These are phyloP conservation scores for Hortiboletus flavorubellus DNA, from an alignment of 768 basidiomycete species.

Conservation along the genomic window DNA sequence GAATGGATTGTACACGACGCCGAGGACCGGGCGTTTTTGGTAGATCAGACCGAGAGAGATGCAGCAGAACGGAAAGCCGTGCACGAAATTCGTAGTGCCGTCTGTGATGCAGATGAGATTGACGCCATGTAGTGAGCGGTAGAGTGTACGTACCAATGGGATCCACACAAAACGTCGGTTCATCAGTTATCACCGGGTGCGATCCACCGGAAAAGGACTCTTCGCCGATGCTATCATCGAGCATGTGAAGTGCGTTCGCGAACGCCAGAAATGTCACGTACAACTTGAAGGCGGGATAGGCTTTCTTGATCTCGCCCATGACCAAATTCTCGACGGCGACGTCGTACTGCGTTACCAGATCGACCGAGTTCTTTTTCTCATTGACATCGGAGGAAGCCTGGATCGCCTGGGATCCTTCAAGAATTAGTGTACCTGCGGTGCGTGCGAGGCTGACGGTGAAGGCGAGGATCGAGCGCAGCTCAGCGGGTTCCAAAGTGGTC, in stretches of 20 bases:
- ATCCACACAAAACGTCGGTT: slow-evolving; percentile 94
- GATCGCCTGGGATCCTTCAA: slow-evolving; percentile 75
- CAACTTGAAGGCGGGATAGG: slow-evolving; percentile 82
- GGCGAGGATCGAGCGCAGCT: slow-evolving; percentile 58
- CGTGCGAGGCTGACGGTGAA: slow-evolving; percentile 74
- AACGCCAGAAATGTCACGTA: slow-evolving; percentile 39
- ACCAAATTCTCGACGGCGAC: slow-evolving; percentile 87
- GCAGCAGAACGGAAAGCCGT: slow-evolving; percentile 83
- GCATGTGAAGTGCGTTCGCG: background rate
- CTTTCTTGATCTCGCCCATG: slow-evolving; percentile 55
- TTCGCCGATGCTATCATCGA: slow-evolving; percentile 74
- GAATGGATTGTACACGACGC: slow-evolving; percentile 94
- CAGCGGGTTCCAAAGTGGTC: slow-evolving; percentile 32
- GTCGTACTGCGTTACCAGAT: slow-evolving; percentile 94
- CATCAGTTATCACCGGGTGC: slow-evolving; percentile 69
- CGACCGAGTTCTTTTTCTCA: slow-evolving; percentile 93
- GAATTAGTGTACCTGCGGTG: slow-evolving; percentile 70
- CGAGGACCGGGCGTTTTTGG: slow-evolving; percentile 75
- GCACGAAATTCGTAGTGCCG: slow-evolving; percentile 86
- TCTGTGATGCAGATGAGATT: slow-evolving; percentile 39
- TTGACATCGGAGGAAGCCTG: slow-evolving; percentile 54
- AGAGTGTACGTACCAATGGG: slow-evolving; percentile 66
- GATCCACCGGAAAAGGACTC: slow-evolving; percentile 84
- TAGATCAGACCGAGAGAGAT: slow-evolving; percentile 91
- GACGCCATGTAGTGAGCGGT: background rate